phyloP scores from a whole-genome alignment of 352 stramenopile genomes.

The Stramenopiles sp. region DNA sequence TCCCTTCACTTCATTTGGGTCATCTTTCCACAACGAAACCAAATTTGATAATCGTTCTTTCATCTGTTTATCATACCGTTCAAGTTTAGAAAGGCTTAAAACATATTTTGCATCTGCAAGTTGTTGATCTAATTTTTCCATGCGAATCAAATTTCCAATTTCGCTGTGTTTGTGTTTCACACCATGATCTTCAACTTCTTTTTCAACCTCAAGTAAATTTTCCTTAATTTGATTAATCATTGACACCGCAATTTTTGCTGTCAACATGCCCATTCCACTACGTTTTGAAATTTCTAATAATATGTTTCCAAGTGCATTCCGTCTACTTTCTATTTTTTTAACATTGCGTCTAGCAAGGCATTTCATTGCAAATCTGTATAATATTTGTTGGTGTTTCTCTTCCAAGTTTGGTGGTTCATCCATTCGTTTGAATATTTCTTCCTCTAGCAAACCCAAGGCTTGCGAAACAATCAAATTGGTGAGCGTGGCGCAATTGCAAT shows the following conservation, averaged over 20 bases:
- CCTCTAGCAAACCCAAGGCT: background rate
- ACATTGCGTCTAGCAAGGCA: background rate
- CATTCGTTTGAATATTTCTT: background rate
- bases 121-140: background rate
- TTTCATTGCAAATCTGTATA: background rate
- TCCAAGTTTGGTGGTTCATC: background rate
- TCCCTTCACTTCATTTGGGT: background rate
- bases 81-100: background rate
- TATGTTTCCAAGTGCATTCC: background rate
- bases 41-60: background rate
- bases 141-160: background rate
- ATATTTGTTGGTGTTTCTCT: background rate
- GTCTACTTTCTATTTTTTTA: background rate
- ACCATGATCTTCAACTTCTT: no score
- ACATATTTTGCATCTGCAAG: background rate
- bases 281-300: background rate
- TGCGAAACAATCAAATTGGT: background rate
- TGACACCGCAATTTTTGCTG: background rate
- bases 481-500: background rate
- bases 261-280: background rate
- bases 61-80: background rate
- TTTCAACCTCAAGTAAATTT: background rate
- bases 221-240: background rate
- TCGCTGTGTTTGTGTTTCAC: no score
- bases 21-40: background rate